Evolutionary conservation across 1,139 yeast species (phyloP), one percentile per base, ranked within the genome.

Genomic region (Yamadazyma blattariae): DNA sequence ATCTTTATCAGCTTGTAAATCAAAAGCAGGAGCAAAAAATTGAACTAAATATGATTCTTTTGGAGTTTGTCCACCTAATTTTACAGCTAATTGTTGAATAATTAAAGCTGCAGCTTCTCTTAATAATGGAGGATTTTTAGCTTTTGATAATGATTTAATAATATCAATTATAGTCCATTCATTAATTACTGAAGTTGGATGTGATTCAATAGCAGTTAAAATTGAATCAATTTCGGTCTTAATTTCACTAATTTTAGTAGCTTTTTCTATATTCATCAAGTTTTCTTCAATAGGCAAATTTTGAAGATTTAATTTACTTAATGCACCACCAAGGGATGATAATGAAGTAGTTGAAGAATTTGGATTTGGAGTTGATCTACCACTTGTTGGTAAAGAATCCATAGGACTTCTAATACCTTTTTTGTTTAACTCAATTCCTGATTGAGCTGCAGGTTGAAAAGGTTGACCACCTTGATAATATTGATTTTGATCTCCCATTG

Each of bases 1-100:
- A 51, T 90, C 97, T 63, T 92, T 92, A 54, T 92, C 97, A 34
- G 92, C 79, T 39, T 79, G 68, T 42, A 69, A 71, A 58, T 79
- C 96, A 57, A 71, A 79, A 38, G 76, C 84, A 41, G 64, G 63
- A 17, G 66, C 67, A 46, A 78, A 74, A 38, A 74, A 74, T 38
- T 76, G 79, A 30, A 81, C 59, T 40, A 89, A 67, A 54, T 80
- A 81, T 1, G 90, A 83, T 61, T 89, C 96, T 37, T 74, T 77
- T 39, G 86, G 94, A 30, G 86, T 67, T 43, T 73, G 71, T 29
- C 85, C 84, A 13, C 83, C 82, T 47, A 80, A 75, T 46, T 71
- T 73, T 47, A 78, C 69, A 31, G 87, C 82, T 47, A 89, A 67
- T 36, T 82, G 76, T 38, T 87, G 82, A 34, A 88, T 67, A 35